Evolutionary conservation across 2,329 filamentous ascomycete species (phyloP).

Genomic region (Trichoderma pleuroti): DNA sequence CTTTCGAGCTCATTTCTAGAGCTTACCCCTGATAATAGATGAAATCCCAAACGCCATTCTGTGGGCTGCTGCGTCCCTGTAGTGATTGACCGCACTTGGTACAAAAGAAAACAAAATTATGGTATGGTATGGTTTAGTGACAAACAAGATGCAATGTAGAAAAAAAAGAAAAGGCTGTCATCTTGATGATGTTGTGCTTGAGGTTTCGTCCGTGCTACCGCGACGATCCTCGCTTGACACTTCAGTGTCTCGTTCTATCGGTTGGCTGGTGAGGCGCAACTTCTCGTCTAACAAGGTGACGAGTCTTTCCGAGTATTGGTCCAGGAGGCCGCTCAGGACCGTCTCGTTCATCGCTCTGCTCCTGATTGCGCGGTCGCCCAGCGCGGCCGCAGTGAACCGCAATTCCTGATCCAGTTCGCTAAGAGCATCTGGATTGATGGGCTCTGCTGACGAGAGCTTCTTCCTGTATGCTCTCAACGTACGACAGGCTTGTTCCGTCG

Average conservation of each 20-base stretch:
- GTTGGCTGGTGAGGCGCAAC: slow-evolving; percentile 48
- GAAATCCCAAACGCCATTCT: slow-evolving; percentile 19
- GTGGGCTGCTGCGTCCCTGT: slow-evolving; percentile 4
- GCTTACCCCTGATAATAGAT: slow-evolving; percentile 8
- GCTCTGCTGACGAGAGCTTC: slow-evolving; percentile 56
- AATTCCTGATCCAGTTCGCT: slow-evolving; percentile 63
- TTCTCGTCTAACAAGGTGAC: slow-evolving; percentile 71
- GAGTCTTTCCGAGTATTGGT: slow-evolving; percentile 71
- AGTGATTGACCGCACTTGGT: background rate
- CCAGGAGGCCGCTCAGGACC: slow-evolving; percentile 61
- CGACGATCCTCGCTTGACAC: slow-evolving; percentile 31
- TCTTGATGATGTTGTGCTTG: slow-evolving; percentile 36
- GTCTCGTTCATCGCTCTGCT: slow-evolving; percentile 55
- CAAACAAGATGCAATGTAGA: slow-evolving; percentile 5
- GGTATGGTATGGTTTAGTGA: background rate
- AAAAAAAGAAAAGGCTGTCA: slow-evolving; percentile 27
- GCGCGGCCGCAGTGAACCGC: slow-evolving; percentile 57
- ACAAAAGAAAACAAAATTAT: background rate
- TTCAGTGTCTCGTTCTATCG: slow-evolving; percentile 31
- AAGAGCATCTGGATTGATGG: slow-evolving; percentile 55
- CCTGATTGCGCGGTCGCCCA: slow-evolving; percentile 55
- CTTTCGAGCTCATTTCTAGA: background rate
- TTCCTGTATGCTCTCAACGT: slow-evolving; percentile 60
- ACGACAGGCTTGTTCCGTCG: slow-evolving; percentile 62
- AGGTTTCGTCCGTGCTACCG: slow-evolving; percentile 35